Evolutionary conservation across 129 eudicot genomes (phyloP).

Genomic region (Flaveria trinervia): DNA sequence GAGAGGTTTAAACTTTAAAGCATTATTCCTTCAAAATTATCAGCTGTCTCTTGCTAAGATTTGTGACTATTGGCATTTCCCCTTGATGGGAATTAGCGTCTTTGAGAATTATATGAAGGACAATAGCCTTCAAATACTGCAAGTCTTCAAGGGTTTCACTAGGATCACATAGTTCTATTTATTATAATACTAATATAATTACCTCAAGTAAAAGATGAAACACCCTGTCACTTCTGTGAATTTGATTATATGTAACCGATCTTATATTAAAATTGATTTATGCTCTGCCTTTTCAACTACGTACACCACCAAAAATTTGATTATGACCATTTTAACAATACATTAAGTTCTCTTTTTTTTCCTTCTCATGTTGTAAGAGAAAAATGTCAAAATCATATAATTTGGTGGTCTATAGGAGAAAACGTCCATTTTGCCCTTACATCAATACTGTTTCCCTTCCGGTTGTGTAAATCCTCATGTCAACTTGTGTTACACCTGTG

Average conservation of each 20-base stretch:
- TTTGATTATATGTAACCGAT: too few relatives aligned
- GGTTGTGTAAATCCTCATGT: not conserved
- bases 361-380: not conserved
- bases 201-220: too few relatives aligned
- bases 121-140: too few relatives aligned
- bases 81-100: too few relatives aligned
- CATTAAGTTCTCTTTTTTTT: not conserved
- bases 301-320: not conserved
- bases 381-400: conserved; percentile 5
- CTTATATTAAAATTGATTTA: too few relatives aligned
- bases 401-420: not conserved
- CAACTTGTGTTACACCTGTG: conserved; percentile 23
- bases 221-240: too few relatives aligned
- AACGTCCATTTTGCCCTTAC: not conserved
- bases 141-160: too few relatives aligned
- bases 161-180: too few relatives aligned
- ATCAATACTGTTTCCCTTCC: not conserved
- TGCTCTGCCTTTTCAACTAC: too few relatives aligned
- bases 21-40: not conserved
- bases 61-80: too few relatives aligned
- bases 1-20: not conserved
- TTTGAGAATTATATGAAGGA: too few relatives aligned
- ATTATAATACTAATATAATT: too few relatives aligned
- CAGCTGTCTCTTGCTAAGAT: not conserved
- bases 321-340: not conserved